phyloP scores from a whole-genome alignment of 345 rosid genomes.

The Carallia pectinifolia region DNA sequence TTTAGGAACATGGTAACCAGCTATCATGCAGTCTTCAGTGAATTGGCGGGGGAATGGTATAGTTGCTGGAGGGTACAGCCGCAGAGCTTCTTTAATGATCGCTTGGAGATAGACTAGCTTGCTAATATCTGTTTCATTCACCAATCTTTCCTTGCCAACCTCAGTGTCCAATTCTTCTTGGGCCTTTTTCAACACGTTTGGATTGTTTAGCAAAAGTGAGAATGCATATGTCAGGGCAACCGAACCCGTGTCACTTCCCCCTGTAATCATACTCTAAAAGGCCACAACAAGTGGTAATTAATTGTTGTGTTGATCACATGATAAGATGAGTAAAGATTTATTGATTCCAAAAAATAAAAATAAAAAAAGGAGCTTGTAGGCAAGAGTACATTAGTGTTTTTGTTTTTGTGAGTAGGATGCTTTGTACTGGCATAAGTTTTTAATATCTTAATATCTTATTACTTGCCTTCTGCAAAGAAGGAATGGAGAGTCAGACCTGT shows the following conservation, averaged over 20 bases:
- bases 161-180: conserved; percentile 49
- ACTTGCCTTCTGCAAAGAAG: too few relatives aligned
- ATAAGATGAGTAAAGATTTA: too few relatives aligned
- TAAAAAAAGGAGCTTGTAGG: too few relatives aligned
- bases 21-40: conserved; percentile 46
- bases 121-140: conserved; percentile 49
- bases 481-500: too few relatives aligned
- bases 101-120: conserved; percentile 54
- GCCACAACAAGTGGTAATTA: neutral
- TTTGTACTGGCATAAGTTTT: too few relatives aligned
- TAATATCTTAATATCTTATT: too few relatives aligned
- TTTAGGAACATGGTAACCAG: conserved; percentile 41
- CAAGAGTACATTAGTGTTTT: too few relatives aligned
- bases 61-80: conserved; percentile 59
- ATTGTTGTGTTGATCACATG: too few relatives aligned
- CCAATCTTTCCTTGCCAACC: conserved; percentile 45
- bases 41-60: conserved; percentile 49
- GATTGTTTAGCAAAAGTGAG: conserved; percentile 43
- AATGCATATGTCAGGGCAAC: conserved; percentile 8
- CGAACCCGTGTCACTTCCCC: neutral
- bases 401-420: too few relatives aligned
- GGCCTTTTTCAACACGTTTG: conserved; percentile 34
- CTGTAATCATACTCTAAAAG: conserved; percentile 1
- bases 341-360: too few relatives aligned
- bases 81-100: conserved; percentile 54